phyloP scores from a whole-genome alignment of 768 basidiomycete species.

The Amyloporia xantha region DNA sequence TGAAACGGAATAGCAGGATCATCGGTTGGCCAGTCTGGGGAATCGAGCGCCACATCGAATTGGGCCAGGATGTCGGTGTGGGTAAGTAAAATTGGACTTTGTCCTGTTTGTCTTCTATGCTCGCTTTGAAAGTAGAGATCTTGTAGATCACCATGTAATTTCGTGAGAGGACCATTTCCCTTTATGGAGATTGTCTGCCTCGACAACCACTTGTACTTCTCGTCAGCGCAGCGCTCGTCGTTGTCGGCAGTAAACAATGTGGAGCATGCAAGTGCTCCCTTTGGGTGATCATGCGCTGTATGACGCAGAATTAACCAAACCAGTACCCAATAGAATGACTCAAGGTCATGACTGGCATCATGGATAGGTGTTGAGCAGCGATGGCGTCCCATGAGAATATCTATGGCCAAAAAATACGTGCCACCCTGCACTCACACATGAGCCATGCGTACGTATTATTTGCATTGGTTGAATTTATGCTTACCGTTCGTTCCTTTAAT shows the following conservation, averaged over 20 bases:
- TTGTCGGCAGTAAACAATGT: background rate
- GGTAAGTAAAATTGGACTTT: background rate
- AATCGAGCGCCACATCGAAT: background rate
- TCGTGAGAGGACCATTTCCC: no score
- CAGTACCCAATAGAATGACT: background rate
- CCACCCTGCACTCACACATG: no score
- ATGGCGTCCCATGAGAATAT: background rate
- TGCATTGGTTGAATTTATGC: background rate
- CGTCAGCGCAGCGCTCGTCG: background rate
- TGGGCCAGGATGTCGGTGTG: background rate
- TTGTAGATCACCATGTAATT: no score
- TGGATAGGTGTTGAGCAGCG: background rate
- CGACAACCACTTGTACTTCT: background rate
- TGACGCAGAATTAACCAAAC: background rate
- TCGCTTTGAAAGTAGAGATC: background rate
- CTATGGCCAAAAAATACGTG: conserved; percentile 6
- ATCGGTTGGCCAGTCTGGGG: background rate
- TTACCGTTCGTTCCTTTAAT: conserved; percentile 1
- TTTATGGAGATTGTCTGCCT: background rate
- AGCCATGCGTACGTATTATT: background rate
- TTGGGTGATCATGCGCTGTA: background rate
- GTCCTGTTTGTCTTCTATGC: background rate
- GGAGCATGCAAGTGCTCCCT: background rate
- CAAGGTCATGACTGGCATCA: background rate
- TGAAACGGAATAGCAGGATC: background rate